Evolutionary conservation across 768 basidiomycete species (phyloP).

Genomic region (Trametes gibbosa): DNA sequence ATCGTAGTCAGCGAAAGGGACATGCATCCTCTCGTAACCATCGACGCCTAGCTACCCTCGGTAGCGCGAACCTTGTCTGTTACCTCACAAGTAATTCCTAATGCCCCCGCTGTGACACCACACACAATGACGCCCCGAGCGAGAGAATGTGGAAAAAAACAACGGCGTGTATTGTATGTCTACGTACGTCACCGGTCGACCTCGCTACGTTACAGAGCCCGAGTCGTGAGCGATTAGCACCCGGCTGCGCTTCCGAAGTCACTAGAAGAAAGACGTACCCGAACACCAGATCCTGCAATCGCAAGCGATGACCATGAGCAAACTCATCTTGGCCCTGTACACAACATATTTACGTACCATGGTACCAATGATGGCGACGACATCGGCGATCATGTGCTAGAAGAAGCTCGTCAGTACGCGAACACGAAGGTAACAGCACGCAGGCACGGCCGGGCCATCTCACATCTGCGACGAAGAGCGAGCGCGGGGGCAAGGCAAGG

Average conservation of each 20-base stretch:
- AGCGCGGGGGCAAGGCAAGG: not conserved
- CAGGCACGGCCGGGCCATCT: constrained; percentile 20
- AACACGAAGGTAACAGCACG: not conserved
- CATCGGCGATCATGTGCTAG: constrained; percentile 89
- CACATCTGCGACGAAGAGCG: constrained; percentile 35
- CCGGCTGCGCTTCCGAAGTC: not conserved
- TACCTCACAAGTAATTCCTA: not conserved
- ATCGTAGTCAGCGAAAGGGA: constrained; percentile 75
- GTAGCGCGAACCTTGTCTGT: not conserved
- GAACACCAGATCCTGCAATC: constrained; percentile 78
- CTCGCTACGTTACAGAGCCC: constrained; percentile 33
- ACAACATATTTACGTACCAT: constrained; percentile 58
- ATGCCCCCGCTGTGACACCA: not conserved
- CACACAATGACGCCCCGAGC: not conserved
- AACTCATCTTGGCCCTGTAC: not conserved
- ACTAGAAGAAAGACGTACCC: constrained; percentile 56
- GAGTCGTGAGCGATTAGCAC: constrained; percentile 4
- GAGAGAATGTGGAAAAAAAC: not conserved
- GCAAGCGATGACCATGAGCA: not conserved
- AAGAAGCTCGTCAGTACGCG: constrained; percentile 19
- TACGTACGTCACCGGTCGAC: constrained; percentile 39
- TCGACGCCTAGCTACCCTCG: constrained; percentile 33
- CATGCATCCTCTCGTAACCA: constrained; percentile 68
- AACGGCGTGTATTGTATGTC: constrained; percentile 13
- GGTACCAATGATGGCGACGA: constrained; percentile 95